These are phyloP conservation scores for Botryococcus braunii DNA, from an alignment of 163 green algal species.

Conservation along the genomic window DNA sequence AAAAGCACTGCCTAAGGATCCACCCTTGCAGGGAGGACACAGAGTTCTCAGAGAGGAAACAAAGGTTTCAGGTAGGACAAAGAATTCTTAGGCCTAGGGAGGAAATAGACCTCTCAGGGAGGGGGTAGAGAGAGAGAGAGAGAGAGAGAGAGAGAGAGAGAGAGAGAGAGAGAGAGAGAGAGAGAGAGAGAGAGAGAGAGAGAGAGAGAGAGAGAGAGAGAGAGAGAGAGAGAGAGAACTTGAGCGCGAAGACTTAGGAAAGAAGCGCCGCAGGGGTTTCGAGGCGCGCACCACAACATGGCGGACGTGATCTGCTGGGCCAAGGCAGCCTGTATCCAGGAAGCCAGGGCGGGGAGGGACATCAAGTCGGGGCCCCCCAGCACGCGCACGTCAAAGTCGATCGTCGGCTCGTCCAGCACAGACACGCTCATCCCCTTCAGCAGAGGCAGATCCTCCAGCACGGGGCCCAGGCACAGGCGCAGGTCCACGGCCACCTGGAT, in stretches of 20 bases:
- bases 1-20: too few species aligned
- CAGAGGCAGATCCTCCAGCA: conserved; percentile 15
- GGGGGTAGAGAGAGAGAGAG: too few species aligned
- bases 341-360: conserved; percentile 8
- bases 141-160: too few species aligned
- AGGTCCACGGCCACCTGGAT: conserved; percentile 8
- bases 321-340: conserved; percentile 6
- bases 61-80: too few species aligned
- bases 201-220: too few species aligned
- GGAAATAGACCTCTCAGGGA: too few species aligned
- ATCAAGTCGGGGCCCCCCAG: conserved; percentile 12
- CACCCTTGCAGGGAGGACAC: too few species aligned
- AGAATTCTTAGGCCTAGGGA: too few species aligned
- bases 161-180: too few species aligned
- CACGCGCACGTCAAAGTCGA: conserved; percentile 15
- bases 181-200: too few species aligned
- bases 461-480: conserved; percentile 7
- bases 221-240: too few species aligned
- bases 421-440: conserved; percentile 5
- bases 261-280: not conserved
- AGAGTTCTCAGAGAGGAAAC: too few species aligned
- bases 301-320: conserved; percentile 6
- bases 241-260: not conserved
- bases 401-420: conserved; percentile 8
- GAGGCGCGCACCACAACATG: conserved; percentile 8